Evolutionary conservation across 2,329 filamentous ascomycete species (phyloP), one percentile per base, ranked within the genome.

Genomic region (Elsinoe perseae): DNA sequence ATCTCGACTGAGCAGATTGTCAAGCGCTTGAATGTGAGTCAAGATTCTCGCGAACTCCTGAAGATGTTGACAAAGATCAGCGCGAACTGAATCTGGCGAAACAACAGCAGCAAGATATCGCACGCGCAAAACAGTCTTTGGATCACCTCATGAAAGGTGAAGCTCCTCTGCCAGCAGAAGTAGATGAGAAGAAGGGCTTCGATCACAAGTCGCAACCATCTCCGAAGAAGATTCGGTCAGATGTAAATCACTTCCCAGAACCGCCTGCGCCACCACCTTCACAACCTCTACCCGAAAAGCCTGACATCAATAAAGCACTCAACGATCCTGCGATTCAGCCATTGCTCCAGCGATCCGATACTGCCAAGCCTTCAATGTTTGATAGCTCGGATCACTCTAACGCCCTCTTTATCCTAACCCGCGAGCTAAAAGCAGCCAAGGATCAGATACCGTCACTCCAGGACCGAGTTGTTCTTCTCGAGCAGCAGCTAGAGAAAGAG

Each of bases 1-100:
- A 84, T 96, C 61, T 95, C 89, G 5, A 93, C 95, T 42, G 93
- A 98, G 68, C 89, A 95, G 64, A 91, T 98, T 57, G 86, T 96
- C 36, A 96, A 95, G 68, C 85, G 84, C 67, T 76, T 93, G 54
- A 86, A 87, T 67, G 87, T 91, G 77, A 76, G 84, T 80, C 3
- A 8, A 18, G 20, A 30, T 30, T 12, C 28, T 34, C 10, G 3
- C n/a, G 28, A 20, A 18, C 34, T 28, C 12, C 12, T 25, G 14
- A 20, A 48, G 14, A n/a, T 23, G 9, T 65, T 66, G 67, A 66
- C 60, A 40, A 36, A 50, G 27, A 28, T 7, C 61, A 96, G 90
- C 81, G 83, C 65, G 93, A 98, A 73, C 89, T 97, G 80, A 89
- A 91, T 68, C 85, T 85, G 64, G 92, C 93, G 38, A 86, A 87